Evolutionary conservation across 164 flowering plant species (phyloP).

Genomic region (Litsea cubeba): DNA sequence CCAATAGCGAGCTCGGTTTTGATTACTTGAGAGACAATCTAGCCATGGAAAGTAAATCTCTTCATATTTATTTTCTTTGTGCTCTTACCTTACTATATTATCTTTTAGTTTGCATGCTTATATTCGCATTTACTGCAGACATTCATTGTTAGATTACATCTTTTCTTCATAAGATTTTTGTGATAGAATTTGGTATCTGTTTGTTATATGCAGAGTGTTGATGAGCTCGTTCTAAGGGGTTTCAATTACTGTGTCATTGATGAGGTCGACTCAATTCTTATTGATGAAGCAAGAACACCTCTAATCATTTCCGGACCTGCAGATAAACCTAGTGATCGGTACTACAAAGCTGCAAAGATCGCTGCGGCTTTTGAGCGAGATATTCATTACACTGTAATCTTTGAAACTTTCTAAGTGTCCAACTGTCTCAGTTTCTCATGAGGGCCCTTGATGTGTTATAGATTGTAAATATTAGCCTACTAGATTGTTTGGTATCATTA

Average conservation of each 20-base stretch:
- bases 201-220: slow-evolving; percentile 68
- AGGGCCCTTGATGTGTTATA: neutral
- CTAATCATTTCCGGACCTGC: slow-evolving; percentile 98
- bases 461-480: neutral
- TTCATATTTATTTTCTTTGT: slow-evolving; percentile 3
- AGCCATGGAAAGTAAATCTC: slow-evolving; percentile 93
- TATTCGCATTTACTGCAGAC: neutral
- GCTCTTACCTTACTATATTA: neutral
- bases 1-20: slow-evolving; percentile 98
- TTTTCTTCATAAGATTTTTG: neutral
- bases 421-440: neutral
- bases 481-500: neutral
- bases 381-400: slow-evolving; percentile 87
- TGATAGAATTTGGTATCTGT: slow-evolving; percentile 5
- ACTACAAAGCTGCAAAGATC: slow-evolving; percentile 94
- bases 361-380: slow-evolving; percentile 91
- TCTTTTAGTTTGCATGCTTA: neutral
- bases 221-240: slow-evolving; percentile 85
- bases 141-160: neutral
- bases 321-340: slow-evolving; percentile 91
- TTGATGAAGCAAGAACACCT: slow-evolving; percentile 99
- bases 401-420: slow-evolving; percentile 1
- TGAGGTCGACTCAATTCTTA: slow-evolving; percentile 99
- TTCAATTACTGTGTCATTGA: slow-evolving; percentile 93
- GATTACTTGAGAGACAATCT: slow-evolving; percentile 98